Percentiles rank a stretch among this genome's conserved stretches.
phyloP scores from a whole-genome alignment of 345 rosid species.

The Capsella bursapastoris region DNA sequence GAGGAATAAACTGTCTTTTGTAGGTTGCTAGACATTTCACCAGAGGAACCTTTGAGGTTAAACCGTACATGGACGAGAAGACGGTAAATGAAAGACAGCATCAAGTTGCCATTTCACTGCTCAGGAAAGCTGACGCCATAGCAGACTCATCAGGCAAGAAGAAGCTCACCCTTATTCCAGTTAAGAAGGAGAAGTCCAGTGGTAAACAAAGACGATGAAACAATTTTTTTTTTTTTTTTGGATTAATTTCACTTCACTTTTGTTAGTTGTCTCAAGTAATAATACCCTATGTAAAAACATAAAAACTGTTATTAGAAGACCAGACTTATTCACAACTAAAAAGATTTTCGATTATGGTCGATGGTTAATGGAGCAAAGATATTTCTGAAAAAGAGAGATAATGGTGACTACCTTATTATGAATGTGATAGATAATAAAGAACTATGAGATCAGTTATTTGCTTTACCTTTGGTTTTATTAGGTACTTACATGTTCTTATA shows the following conservation, averaged over 20 bases:
- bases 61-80: slow-evolving; percentile 70
- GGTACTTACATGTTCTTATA: no score
- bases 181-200: slow-evolving; percentile 61
- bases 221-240: background rate
- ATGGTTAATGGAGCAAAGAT: no score
- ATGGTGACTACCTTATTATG: no score
- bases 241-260: background rate
- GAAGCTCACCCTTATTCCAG: slow-evolving; percentile 75
- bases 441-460: no score
- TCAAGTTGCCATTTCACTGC: slow-evolving; percentile 63
- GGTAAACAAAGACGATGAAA: slow-evolving; percentile 45
- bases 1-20: slow-evolving; percentile 19
- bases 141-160: slow-evolving; percentile 61
- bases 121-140: slow-evolving; percentile 62
- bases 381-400: no score
- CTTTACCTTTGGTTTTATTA: no score
- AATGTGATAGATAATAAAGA: no score
- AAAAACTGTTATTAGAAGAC: no score
- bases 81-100: slow-evolving; percentile 54
- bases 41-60: slow-evolving; percentile 84
- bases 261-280: slow-evolving; percentile 26
- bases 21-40: slow-evolving; percentile 88
- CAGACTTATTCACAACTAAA: no score
- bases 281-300: background rate
- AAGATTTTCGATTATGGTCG: no score